phyloP scores from a whole-genome alignment of 2,329 filamentous ascomycete species.

The Aspergillus pseudoterreus region DNA sequence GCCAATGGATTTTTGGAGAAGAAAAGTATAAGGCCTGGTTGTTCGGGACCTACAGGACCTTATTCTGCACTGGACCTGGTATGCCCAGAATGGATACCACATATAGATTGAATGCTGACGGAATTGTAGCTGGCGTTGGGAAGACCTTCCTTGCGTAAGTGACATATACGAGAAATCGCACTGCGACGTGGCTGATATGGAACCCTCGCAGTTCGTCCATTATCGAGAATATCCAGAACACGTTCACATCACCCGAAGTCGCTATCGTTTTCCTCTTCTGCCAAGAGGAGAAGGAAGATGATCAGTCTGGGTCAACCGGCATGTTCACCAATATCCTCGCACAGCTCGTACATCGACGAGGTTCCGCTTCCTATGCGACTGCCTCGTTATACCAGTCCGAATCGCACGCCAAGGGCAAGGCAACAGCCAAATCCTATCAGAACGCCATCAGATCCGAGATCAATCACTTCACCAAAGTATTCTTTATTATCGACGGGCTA shows the following conservation, averaged over 20 bases:
- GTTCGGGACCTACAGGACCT: conserved; percentile 19
- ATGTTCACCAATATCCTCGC: conserved; percentile 25
- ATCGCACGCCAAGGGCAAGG: conserved; percentile 14
- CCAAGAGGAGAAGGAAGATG: conserved; percentile 19
- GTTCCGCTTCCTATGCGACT: conserved; percentile 21
- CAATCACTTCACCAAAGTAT: conserved; percentile 26
- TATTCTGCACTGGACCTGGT: conserved; percentile 28
- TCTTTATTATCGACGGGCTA: conserved; percentile 29
- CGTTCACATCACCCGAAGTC: conserved; percentile 27
- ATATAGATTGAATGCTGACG: no score
- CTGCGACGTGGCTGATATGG: no score
- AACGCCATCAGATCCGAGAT: conserved; percentile 30
- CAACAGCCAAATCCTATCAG: conserved; percentile 28
- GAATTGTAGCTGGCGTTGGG: conserved; percentile 24
- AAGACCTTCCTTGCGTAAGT: conserved; percentile 3
- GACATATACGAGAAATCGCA: no score
- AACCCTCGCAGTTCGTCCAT: conserved; percentile 11
- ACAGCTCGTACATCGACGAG: conserved; percentile 28
- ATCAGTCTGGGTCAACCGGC: conserved; percentile 11
- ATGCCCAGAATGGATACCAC: neutral
- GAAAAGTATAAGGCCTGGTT: conserved; percentile 23
- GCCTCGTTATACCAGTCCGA: conserved; percentile 23
- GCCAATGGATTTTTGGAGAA: conserved; percentile 26
- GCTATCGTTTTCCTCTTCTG: conserved; percentile 26
- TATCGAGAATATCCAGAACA: conserved; percentile 24